Evolutionary conservation across 441 rosid species (phyloP).

Genomic region (Populus hybrid): DNA sequence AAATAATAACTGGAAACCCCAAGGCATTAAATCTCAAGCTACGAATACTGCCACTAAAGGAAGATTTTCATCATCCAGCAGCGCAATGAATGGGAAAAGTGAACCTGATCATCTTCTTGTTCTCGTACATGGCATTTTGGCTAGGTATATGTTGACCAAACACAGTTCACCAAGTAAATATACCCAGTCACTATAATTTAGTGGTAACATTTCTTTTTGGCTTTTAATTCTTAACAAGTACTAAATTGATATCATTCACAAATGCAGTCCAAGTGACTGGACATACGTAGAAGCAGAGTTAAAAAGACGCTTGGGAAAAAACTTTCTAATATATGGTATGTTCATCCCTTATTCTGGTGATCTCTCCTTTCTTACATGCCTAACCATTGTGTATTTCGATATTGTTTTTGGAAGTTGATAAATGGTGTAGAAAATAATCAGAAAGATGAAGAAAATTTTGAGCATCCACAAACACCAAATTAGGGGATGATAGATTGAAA

Average conservation of each 20-base stretch:
- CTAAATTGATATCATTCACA: slow-evolving; percentile 18
- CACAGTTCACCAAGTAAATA: slow-evolving; percentile 5
- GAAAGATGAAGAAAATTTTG: background rate
- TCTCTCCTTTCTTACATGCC: background rate
- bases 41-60: slow-evolving; percentile 61
- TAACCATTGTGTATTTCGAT: background rate
- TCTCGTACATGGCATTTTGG: slow-evolving; percentile 91
- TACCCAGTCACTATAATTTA: background rate
- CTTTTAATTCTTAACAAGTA: slow-evolving; percentile 7
- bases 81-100: slow-evolving; percentile 35
- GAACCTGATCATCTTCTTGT: slow-evolving; percentile 94
- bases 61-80: slow-evolving; percentile 33
- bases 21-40: slow-evolving; percentile 47
- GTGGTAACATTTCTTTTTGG: slow-evolving; percentile 13
- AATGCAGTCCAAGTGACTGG: slow-evolving; percentile 92
- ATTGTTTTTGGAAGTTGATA: background rate
- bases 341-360: background rate
- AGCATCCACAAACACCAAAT: background rate
- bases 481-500: background rate
- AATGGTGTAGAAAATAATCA: background rate
- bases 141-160: slow-evolving; percentile 49
- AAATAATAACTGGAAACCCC: slow-evolving; percentile 44
- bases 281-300: slow-evolving; percentile 84
- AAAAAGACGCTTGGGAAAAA: slow-evolving; percentile 78
- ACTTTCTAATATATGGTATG: slow-evolving; percentile 76